Evolutionary conservation across 1,284 basidiomycete species (phyloP).

Genomic region (Heliocybe sulcata): DNA sequence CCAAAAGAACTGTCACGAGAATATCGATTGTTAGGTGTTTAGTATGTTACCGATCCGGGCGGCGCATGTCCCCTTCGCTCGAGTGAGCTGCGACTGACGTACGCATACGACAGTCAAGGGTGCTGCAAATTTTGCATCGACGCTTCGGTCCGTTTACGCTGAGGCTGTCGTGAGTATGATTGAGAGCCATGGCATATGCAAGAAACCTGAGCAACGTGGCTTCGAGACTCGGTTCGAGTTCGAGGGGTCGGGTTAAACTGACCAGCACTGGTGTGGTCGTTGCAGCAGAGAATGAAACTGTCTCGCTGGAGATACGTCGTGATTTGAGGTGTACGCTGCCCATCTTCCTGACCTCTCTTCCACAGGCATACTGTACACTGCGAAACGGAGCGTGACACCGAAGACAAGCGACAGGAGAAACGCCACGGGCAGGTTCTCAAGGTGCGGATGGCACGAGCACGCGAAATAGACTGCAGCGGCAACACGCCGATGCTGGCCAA

Average conservation of each 20-base stretch:
- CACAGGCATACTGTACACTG: constrained; percentile 80
- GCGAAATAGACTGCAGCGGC: constrained; percentile 71
- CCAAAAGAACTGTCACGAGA: constrained; percentile 98
- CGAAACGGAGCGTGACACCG: constrained; percentile 72
- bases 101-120: constrained; percentile 61
- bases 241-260: constrained; percentile 80
- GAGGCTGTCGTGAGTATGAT: constrained; percentile 79
- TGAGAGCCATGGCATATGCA: constrained; percentile 4
- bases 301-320: constrained; percentile 65
- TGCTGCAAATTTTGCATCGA: constrained; percentile 82
- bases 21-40: constrained; percentile 91
- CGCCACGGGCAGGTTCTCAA: constrained; percentile 79
- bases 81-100: background rate
- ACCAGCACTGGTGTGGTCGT: constrained; percentile 85
- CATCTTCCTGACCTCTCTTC: background rate
- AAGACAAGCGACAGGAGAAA: constrained; percentile 73
- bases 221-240: constrained; percentile 86
- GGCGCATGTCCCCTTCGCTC: constrained; percentile 52
- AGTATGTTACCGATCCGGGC: constrained; percentile 91
- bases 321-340: background rate
- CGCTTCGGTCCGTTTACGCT: constrained; percentile 83
- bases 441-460: constrained; percentile 89
- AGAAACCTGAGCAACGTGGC: constrained; percentile 1
- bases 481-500: constrained; percentile 52
- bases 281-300: constrained; percentile 71